These are phyloP conservation scores for Metschnikowia peoriensis DNA, from an alignment of 805 yeast species.

Conservation along the genomic window DNA sequence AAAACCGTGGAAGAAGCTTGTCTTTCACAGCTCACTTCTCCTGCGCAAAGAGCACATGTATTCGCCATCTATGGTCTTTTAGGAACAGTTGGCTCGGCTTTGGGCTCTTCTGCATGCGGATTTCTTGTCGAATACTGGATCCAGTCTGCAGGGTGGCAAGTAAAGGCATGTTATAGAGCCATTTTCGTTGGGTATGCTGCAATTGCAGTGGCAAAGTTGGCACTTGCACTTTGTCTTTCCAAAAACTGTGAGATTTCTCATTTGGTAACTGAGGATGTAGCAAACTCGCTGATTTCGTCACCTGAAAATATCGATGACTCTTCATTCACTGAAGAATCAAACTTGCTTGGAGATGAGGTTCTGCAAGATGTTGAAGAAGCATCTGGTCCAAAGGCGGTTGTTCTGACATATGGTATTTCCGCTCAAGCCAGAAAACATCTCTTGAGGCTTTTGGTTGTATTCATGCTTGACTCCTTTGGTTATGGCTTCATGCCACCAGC, in stretches of 20 bases:
- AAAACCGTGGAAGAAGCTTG: slow-evolving; percentile 82
- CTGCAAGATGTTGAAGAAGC: slow-evolving; percentile 1
- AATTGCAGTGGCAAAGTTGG: slow-evolving; percentile 52
- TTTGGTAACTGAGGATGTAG: neutral
- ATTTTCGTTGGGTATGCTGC: slow-evolving; percentile 56
- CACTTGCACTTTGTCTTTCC: slow-evolving; percentile 50
- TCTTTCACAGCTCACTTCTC: slow-evolving; percentile 74
- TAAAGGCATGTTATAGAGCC: slow-evolving; percentile 49
- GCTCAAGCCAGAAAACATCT: slow-evolving; percentile 43
- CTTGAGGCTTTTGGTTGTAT: slow-evolving; percentile 52
- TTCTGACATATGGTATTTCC: slow-evolving; percentile 33
- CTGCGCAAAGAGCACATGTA: slow-evolving; percentile 61
- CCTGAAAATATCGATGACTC: neutral
- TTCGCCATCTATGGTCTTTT: slow-evolving; percentile 73
- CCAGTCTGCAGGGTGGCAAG: slow-evolving; percentile 27
- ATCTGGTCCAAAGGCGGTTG: slow-evolving; percentile 11
- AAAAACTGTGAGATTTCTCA: slow-evolving; percentile 47
- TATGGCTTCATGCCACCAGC: slow-evolving; percentile 86
- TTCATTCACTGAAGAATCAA: slow-evolving; percentile 6
- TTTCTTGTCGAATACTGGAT: slow-evolving; percentile 48
- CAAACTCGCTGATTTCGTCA: neutral
- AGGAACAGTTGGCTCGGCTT: slow-evolving; percentile 69
- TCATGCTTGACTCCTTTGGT: slow-evolving; percentile 85
- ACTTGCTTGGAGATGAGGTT: slow-evolving; percentile 5
- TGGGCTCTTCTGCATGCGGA: slow-evolving; percentile 70